phyloP scores from a whole-genome alignment of 208 protist genomes.

The Trypanosoma scelopori region DNA sequence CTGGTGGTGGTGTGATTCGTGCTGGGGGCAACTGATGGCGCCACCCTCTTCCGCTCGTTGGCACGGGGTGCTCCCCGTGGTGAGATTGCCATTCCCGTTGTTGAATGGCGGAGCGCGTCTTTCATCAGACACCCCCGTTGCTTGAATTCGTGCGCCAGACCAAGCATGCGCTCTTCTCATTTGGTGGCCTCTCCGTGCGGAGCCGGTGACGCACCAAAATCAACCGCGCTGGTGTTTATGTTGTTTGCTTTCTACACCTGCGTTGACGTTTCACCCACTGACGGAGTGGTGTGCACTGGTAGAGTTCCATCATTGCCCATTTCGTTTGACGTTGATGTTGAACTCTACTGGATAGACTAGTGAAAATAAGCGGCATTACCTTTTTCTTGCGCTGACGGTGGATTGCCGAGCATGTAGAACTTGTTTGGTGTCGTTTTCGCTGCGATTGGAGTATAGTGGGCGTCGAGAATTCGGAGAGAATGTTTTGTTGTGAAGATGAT shows the following conservation, averaged over 20 bases:
- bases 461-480: slow-evolving; percentile 11
- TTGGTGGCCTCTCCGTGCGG: slow-evolving; percentile 14
- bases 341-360: slow-evolving; percentile 14
- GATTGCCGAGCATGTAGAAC: slow-evolving; percentile 21
- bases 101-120: slow-evolving; percentile 3
- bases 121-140: slow-evolving; percentile 34
- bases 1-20: slow-evolving; percentile 33
- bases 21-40: slow-evolving; percentile 16
- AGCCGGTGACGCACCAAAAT: not conserved
- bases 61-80: slow-evolving; percentile 25
- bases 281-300: not conserved
- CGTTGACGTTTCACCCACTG: slow-evolving; percentile 16
- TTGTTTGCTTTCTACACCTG: slow-evolving; percentile 47
- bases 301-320: slow-evolving; percentile 12
- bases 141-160: not conserved
- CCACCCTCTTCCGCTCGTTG: slow-evolving; percentile 10
- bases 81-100: slow-evolving; percentile 3
- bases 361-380: slow-evolving; percentile 5
- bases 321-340: slow-evolving; percentile 24
- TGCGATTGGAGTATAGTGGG: slow-evolving; percentile 22
- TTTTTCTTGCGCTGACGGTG: slow-evolving; percentile 18
- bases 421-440: slow-evolving; percentile 26
- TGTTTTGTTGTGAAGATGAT: slow-evolving; percentile 22
- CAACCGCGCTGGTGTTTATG: slow-evolving; percentile 22
- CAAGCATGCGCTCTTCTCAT: slow-evolving; percentile 12